Evolutionary conservation across 176 grass and related monocot species (phyloP), one percentile per base, ranked within the genome.

Genomic region (Oropetium thomaeum): DNA sequence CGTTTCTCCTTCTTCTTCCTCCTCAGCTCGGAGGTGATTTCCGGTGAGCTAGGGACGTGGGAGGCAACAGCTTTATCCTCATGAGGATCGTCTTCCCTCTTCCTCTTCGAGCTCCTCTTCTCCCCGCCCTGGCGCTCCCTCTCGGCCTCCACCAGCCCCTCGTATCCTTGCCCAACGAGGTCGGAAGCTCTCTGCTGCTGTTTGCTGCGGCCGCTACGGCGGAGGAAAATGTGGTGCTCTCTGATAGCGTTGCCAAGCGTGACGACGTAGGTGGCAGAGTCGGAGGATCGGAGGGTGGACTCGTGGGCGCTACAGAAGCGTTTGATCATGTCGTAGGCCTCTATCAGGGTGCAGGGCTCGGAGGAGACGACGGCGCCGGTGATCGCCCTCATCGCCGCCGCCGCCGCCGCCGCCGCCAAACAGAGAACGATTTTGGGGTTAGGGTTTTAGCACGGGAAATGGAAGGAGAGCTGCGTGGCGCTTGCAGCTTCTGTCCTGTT

Each of bases 311-410:
- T 2, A 2, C 15, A 1, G 58, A 75, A 81, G 7, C 0, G 0
- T 0, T 0, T 0, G 41, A 87, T 49, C 45, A 35, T 0, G 19
- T 2, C 1, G 20, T 0, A 8, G 60, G 74, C 79, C 32, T 43
- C 58, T 17, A 0, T 0, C 3, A 61, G 15, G 26, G 79, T 8
- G 62, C 59, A 82, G 19, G 61, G 25, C 41, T 52, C 8, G 40
- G 79, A 73, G 85, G 79, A 68, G 68, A 73, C 6, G 61, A 83
- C 1, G 85, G 14, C 2, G 62, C 85, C 85, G 60, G 68, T 68
- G 60, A 87, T 58, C 25, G 79, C 85, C 67, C 74, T 78, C 85
- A 87, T 87, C 38, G 66, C 57, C 54, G 25, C 25, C 62, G 64
- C 25, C 53, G 65, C 64, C 78, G 25, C 25, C 62, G 64, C 25